A percentile compares a stretch with the other conserved stretches of the same genome.
These are phyloP conservation scores for Crithidia acanthocephali DNA, from an alignment of 208 protist genomes.

Conservation along the genomic window DNA sequence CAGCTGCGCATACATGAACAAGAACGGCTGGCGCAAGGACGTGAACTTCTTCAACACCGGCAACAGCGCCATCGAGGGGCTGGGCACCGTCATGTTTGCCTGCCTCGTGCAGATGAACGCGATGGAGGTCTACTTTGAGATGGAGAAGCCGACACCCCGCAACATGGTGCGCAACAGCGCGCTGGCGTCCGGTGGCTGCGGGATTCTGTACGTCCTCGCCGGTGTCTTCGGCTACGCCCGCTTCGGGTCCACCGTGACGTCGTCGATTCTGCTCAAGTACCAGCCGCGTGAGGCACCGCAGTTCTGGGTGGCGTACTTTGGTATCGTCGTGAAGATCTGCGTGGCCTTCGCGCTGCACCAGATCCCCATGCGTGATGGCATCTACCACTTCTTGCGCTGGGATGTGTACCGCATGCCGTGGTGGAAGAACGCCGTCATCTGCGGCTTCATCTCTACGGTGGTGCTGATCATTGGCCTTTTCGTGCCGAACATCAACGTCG, in stretches of 20 bases:
- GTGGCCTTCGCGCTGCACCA: constrained; percentile 67
- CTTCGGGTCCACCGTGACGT: constrained; percentile 53
- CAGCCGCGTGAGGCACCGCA: constrained; percentile 47
- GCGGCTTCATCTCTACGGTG: constrained; percentile 32
- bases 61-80: constrained; percentile 44
- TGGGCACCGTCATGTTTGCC: constrained; percentile 64
- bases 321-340: constrained; percentile 76
- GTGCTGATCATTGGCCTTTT: constrained; percentile 68
- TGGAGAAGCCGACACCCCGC: constrained; percentile 36
- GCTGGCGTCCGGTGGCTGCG: constrained; percentile 43
- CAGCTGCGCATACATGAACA: constrained; percentile 27
- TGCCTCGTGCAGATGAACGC: constrained; percentile 71
- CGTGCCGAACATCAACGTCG: constrained; percentile 71
- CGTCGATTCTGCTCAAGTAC: constrained; percentile 71
- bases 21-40: constrained; percentile 44
- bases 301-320: constrained; percentile 66
- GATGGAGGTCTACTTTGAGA: constrained; percentile 59
- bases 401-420: constrained; percentile 58
- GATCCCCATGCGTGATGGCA: constrained; percentile 58
- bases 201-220: constrained; percentile 65
- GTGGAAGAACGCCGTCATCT: constrained; percentile 51
- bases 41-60: constrained; percentile 45
- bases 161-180: constrained; percentile 49
- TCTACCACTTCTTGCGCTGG: constrained; percentile 61
- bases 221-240: constrained; percentile 76